Percentiles rank a stretch among this genome's conserved stretches.
phyloP scores from a whole-genome alignment of 805 yeast species.

The Pichia thaimueangensis region DNA sequence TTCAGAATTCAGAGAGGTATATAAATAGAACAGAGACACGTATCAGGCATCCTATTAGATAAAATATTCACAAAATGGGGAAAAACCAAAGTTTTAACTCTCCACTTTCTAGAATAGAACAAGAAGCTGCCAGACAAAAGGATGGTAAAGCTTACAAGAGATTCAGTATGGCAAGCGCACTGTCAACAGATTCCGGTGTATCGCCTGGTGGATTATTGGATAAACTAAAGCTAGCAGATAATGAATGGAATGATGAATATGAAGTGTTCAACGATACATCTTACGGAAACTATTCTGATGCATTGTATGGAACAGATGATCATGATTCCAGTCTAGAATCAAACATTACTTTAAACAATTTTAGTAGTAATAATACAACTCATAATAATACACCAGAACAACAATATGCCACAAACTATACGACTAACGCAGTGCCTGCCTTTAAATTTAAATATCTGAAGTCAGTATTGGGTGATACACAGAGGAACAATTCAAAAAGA shows the following conservation, averaged over 20 bases:
- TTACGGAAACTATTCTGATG: too few species aligned
- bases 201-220: slow-evolving; percentile 31
- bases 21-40: too few species aligned
- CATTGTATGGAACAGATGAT: not conserved
- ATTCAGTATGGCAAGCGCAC: not conserved
- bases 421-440: slow-evolving; percentile 18
- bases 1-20: too few species aligned
- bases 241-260: slow-evolving; percentile 22
- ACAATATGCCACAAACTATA: not conserved
- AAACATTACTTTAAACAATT: not conserved
- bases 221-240: slow-evolving; percentile 28
- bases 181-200: slow-evolving; percentile 9
- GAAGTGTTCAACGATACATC: not conserved
- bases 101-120: slow-evolving; percentile 9
- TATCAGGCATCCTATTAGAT: too few species aligned
- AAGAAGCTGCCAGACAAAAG: not conserved
- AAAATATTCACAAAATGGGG: not conserved
- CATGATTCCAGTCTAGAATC: slow-evolving; percentile 6
- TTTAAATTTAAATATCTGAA: slow-evolving; percentile 27
- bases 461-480: slow-evolving; percentile 18
- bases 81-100: slow-evolving; percentile 5
- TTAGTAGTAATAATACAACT: not conserved
- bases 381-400: not conserved
- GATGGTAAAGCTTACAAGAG: not conserved
- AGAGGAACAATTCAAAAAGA: slow-evolving; percentile 12